Evolutionary conservation across 345 rosid genomes (phyloP), one percentile per base, ranked within the genome.

Genomic region (Clausena lansium): DNA sequence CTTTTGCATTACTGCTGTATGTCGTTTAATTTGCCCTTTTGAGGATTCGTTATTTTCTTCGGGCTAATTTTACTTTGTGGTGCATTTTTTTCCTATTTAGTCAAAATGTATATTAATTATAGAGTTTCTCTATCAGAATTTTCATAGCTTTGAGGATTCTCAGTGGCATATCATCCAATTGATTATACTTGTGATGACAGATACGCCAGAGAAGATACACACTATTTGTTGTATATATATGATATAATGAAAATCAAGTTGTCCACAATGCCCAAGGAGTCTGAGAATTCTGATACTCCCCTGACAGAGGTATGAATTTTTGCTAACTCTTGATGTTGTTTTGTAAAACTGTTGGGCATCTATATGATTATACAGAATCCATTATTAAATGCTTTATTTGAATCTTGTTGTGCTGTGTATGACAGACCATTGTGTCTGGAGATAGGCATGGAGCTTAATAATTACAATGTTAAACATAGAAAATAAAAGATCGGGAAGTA

Each of bases 171-270:
- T 30, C 32, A 9, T 75, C 72, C 78, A 45, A 73, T 72, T 74
- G 60, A 36, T 47, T 70, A 75, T 70, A 59, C 72, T 77, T 75
- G 63, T 65, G 32, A 60, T 83, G 84, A 75, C 87, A 95, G 99
- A 88, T 95, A 95, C 87, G 99, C 93, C 66, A 88, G 98, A 84
- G 98, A 95, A 83, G 99, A 93, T 83, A 95, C 99, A 14, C 98
- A 95, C 86, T 95, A 92, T 84, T 85, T 92, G 80, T 81, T 95
- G 87, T 86, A 91, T 81, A 90, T 95, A 22, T 91, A 86, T 86
- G 97, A 95, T 81, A 7, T 84, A 71, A 93, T 95, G 99, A 90
- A 85, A 73, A 75, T 70, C 66, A 71, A 83, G 63, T 81, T 93
- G 84, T 73, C 76, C 39, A 76, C 84, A 58, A 67, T 82, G 84